A percentile compares a stretch with the other conserved stretches of the same genome.
These are phyloP conservation scores for Coemansia sp. DNA, from an alignment of 192 early-diverging fungal genomes.

Conservation along the genomic window DNA sequence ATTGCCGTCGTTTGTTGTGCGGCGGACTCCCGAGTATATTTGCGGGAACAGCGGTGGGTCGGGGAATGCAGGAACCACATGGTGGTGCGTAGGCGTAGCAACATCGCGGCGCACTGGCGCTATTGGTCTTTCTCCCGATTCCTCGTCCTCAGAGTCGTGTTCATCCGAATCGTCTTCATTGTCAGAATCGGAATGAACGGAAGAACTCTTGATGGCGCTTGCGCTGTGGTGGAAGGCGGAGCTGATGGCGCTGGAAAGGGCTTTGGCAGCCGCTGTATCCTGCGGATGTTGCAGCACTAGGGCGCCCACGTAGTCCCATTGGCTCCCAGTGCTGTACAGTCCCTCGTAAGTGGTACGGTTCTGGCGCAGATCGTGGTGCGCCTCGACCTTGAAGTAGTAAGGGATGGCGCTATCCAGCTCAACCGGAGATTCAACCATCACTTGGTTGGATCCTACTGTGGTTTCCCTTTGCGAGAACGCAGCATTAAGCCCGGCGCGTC, in stretches of 20 bases:
- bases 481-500: conserved; percentile 15
- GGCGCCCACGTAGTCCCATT: conserved; percentile 47
- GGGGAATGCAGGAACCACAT: conserved; percentile 8
- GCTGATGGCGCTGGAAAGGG: not conserved
- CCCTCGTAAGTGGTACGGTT: conserved; percentile 51
- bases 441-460: conserved; percentile 20
- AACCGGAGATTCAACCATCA: conserved; percentile 24
- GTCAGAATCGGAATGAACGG: not conserved
- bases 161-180: conserved; percentile 9
- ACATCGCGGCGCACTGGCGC: not conserved
- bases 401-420: conserved; percentile 16
- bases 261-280: no score
- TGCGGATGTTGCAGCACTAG: conserved; percentile 40
- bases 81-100: conserved; percentile 7
- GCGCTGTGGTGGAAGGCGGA: not conserved
- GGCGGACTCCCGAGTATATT: conserved; percentile 34
- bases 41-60: conserved; percentile 33
- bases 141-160: conserved; percentile 6
- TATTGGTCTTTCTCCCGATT: not conserved
- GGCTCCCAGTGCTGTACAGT: conserved; percentile 30
- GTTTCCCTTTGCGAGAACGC: conserved; percentile 19
- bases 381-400: conserved; percentile 48
- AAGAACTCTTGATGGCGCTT: not conserved
- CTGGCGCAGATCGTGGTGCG: conserved; percentile 37
- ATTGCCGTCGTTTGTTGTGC: conserved; percentile 8